These are phyloP conservation scores for Tetrahymena malaccensis DNA, from an alignment of 73 alveolate species.

Conservation along the genomic window DNA sequence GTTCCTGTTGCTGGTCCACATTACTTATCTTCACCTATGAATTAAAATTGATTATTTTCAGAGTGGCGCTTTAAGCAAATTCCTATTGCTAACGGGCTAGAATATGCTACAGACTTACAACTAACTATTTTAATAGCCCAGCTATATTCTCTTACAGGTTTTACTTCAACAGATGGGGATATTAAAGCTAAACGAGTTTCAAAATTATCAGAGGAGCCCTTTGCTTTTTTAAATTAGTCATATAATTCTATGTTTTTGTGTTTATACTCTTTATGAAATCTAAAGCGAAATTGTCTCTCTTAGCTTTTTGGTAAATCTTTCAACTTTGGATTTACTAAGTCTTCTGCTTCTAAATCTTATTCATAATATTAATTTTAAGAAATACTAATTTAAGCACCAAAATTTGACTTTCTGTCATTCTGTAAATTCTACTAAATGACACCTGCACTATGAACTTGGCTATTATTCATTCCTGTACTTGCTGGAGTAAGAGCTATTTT, in stretches of 20 bases:
- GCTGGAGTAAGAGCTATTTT: not conserved
- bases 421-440: not conserved
- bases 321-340: not conserved
- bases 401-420: not conserved
- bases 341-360: not conserved
- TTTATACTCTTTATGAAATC: not conserved
- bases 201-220: not conserved
- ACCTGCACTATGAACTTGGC: not conserved
- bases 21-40: not conserved
- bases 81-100: not conserved
- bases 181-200: not conserved
- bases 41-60: not conserved
- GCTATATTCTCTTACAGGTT: not conserved
- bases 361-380: not conserved
- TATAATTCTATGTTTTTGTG: not conserved
- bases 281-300: not conserved
- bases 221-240: not conserved
- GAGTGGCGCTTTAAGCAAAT: not conserved
- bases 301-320: not conserved
- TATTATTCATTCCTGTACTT: not conserved
- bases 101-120: not conserved
- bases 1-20: not conserved
- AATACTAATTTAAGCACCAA: not conserved
- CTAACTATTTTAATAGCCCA: not conserved
- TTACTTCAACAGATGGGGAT: not conserved